These are phyloP conservation scores for Apiospora aurea DNA, from an alignment of 2,329 filamentous ascomycete species.

Conservation along the genomic window DNA sequence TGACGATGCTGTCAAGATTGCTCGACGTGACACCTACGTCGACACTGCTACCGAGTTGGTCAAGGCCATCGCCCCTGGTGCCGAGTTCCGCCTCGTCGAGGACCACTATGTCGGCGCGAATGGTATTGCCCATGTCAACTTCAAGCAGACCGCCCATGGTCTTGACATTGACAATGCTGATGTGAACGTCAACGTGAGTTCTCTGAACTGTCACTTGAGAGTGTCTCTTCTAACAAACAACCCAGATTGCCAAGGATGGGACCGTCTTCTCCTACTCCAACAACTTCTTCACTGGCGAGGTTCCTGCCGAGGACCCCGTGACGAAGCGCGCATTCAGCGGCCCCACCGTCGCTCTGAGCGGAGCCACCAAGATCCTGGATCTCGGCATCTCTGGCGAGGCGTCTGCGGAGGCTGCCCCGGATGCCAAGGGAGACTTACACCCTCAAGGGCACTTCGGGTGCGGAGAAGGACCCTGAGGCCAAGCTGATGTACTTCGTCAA, in stretches of 20 bases:
- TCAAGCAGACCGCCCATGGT: constrained; percentile 64
- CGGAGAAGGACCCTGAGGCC: constrained; percentile 59
- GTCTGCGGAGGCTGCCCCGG: constrained; percentile 45
- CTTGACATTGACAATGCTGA: constrained; percentile 67
- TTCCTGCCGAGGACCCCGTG: constrained; percentile 49
- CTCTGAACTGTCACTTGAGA: not conserved
- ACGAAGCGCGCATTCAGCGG: constrained; percentile 51
- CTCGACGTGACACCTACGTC: constrained; percentile 48
- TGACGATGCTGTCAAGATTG: constrained; percentile 32
- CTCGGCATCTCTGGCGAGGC: constrained; percentile 51
- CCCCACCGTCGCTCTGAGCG: constrained; percentile 51
- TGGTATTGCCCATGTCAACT: constrained; percentile 64
- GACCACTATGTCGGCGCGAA: constrained; percentile 63
- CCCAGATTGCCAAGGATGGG: constrained; percentile 58
- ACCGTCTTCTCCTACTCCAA: constrained; percentile 65
- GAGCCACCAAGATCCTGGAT: constrained; percentile 47
- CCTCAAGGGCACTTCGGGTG: constrained; percentile 57
- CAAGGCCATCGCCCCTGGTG: constrained; percentile 45
- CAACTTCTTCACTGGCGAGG: constrained; percentile 50
- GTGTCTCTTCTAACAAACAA: constrained; percentile 22
- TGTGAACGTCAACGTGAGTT: constrained; percentile 66
- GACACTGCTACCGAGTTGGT: constrained; percentile 54
- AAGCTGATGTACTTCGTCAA: constrained; percentile 62
- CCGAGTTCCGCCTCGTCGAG: constrained; percentile 56
- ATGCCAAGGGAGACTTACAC: constrained; percentile 48